These are phyloP conservation scores for Pyrenophora graminea DNA, from an alignment of 2,329 filamentous ascomycete genomes.

Conservation along the genomic window DNA sequence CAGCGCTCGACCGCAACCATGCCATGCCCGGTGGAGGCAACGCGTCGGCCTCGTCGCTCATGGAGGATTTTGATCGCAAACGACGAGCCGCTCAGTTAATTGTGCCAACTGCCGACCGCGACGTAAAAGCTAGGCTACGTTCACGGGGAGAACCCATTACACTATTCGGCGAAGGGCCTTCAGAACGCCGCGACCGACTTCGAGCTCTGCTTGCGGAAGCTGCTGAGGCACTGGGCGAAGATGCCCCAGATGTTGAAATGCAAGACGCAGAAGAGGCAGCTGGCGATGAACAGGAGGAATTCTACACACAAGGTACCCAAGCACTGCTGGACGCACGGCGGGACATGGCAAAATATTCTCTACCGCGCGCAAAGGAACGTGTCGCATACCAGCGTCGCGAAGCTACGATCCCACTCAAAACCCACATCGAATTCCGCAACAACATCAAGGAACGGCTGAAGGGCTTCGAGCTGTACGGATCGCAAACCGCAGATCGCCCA, in stretches of 20 bases:
- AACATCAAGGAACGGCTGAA: slow-evolving; percentile 80
- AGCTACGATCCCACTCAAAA: slow-evolving; percentile 79
- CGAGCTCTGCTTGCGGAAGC: slow-evolving; percentile 78
- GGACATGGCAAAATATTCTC: slow-evolving; percentile 79
- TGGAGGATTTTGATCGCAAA: slow-evolving; percentile 89
- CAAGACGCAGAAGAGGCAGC: slow-evolving; percentile 59
- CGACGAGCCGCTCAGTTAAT: slow-evolving; percentile 84
- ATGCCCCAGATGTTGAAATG: slow-evolving; percentile 57
- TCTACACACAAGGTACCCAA: slow-evolving; percentile 82
- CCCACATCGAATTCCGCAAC: slow-evolving; percentile 91
- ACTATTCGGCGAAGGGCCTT: slow-evolving; percentile 86
- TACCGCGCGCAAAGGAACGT: slow-evolving; percentile 79
- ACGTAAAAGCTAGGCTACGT: slow-evolving; percentile 70
- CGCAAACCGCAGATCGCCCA: slow-evolving; percentile 88
- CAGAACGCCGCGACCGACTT: slow-evolving; percentile 83
- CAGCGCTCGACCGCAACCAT: slow-evolving; percentile 79
- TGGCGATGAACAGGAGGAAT: slow-evolving; percentile 71
- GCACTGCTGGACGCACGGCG: slow-evolving; percentile 76
- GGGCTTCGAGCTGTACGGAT: slow-evolving; percentile 88
- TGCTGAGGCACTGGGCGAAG: slow-evolving; percentile 64
- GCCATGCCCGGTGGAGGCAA: slow-evolving; percentile 74
- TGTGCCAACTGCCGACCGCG: slow-evolving; percentile 90
- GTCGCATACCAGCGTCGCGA: slow-evolving; percentile 79
- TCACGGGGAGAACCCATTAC: slow-evolving; percentile 93
- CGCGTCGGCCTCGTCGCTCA: slow-evolving; percentile 81